Evolutionary conservation across 2,329 filamentous ascomycete genomes (phyloP).

Genomic region (Cadophora gregata): DNA sequence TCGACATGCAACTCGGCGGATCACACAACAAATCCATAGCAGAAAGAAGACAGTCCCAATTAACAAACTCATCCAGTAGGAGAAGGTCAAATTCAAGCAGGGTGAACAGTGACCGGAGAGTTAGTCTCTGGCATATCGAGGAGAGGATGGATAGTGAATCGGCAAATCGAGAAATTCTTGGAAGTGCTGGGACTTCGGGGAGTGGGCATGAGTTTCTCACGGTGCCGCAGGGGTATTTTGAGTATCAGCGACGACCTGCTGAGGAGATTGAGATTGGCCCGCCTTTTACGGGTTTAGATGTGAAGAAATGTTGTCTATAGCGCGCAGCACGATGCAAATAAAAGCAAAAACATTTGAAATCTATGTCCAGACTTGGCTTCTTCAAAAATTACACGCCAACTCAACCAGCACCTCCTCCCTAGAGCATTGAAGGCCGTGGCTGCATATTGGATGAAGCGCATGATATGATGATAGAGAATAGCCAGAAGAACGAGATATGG

Average conservation of each 20-base stretch:
- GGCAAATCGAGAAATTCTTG: background rate
- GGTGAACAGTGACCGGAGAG: constrained; percentile 7
- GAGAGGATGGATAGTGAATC: background rate
- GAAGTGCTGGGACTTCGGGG: background rate
- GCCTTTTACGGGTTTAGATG: background rate
- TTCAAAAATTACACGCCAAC: background rate
- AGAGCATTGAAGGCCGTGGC: too few species aligned
- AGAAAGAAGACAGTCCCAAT: constrained; percentile 9
- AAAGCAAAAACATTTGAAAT: background rate
- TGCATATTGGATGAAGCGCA: background rate
- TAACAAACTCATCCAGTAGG: background rate
- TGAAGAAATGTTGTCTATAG: background rate
- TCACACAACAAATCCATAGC: constrained; percentile 10
- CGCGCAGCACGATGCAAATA: background rate
- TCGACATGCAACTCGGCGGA: constrained; percentile 19
- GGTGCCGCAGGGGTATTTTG: constrained; percentile 8
- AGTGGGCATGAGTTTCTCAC: constrained; percentile 12
- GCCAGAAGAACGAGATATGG: background rate
- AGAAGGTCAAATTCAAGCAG: constrained; percentile 11
- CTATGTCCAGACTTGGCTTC: background rate
- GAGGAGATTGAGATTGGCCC: constrained; percentile 2
- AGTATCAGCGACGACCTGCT: background rate
- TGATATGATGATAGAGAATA: background rate
- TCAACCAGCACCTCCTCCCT: background rate
- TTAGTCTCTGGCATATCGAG: constrained; percentile 19